Conservation (phyloP, 2,329 filamentous ascomycete genomes). For the Colletotrichum abscissum region DNA sequence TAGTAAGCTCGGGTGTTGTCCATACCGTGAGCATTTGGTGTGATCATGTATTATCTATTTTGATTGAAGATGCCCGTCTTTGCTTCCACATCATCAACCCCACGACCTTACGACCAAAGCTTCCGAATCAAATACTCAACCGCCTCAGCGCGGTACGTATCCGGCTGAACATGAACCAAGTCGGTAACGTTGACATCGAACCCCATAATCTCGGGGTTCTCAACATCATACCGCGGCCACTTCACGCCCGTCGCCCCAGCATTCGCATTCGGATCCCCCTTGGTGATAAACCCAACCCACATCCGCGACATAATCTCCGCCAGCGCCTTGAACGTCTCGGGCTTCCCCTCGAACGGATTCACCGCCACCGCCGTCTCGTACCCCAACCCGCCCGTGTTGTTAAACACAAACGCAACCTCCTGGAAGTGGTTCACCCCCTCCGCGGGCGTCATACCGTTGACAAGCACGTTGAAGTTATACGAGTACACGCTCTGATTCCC, state of each 20-base stretch:
- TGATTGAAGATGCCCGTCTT: too few relatives aligned
- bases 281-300: slow-evolving; percentile 63
- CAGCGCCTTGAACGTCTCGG: slow-evolving; percentile 53
- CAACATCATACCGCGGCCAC: slow-evolving; percentile 58
- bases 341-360: slow-evolving; percentile 53
- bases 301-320: slow-evolving; percentile 60
- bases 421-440: slow-evolving; percentile 43
- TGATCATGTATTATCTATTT: too few relatives aligned
- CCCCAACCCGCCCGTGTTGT: slow-evolving; percentile 60
- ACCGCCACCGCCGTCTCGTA: slow-evolving; percentile 58
- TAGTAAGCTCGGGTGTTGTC: too few relatives aligned
- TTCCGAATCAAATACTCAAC: slow-evolving; percentile 50
- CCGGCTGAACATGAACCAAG: slow-evolving; percentile 54
- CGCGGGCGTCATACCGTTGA: slow-evolving; percentile 34
- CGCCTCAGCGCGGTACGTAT: slow-evolving; percentile 56
- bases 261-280: slow-evolving; percentile 54
- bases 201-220: slow-evolving; percentile 56
- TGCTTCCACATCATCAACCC: too few relatives aligned
- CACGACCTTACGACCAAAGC: slow-evolving; percentile 20
- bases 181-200: slow-evolving; percentile 60
- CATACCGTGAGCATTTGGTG: too few relatives aligned
- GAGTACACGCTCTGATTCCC: slow-evolving; percentile 64
- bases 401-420: slow-evolving; percentile 55
- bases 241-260: slow-evolving; percentile 9
- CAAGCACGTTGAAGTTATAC: slow-evolving; percentile 57